Evolutionary conservation across 2,329 filamentous ascomycete species (phyloP).

Genomic region (Alternaria sp.): DNA sequence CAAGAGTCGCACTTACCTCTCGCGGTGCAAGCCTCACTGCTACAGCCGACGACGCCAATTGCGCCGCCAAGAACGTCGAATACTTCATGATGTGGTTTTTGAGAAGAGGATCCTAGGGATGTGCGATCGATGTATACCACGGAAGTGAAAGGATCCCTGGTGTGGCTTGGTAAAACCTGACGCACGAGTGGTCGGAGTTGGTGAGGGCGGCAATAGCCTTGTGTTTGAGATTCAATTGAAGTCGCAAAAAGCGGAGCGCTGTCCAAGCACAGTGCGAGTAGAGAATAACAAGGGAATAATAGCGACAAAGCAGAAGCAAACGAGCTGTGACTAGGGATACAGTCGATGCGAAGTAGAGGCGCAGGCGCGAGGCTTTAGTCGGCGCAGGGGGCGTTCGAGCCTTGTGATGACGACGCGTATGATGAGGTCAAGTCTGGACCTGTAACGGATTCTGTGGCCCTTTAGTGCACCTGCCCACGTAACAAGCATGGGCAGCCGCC

Average conservation of each 20-base stretch:
- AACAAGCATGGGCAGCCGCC: constrained; percentile 11
- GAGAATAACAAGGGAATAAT: constrained; percentile 3
- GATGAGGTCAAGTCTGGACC: constrained; percentile 18
- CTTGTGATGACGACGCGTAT: constrained; percentile 21
- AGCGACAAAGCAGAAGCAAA: background rate
- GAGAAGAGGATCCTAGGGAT: background rate
- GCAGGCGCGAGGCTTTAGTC: constrained; percentile 4
- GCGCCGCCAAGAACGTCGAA: constrained; percentile 35
- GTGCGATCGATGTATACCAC: constrained; percentile 15
- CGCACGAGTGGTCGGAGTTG: constrained; percentile 20
- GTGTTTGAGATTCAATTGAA: constrained; percentile 1
- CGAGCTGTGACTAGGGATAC: constrained; percentile 1
- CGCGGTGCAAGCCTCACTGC: constrained; percentile 41
- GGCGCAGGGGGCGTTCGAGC: constrained; percentile 8
- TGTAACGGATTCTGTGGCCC: constrained; percentile 9
- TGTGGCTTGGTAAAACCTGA: constrained; percentile 16
- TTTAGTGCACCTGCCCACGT: constrained; percentile 15
- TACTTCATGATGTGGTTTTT: constrained; percentile 35
- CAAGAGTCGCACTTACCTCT: constrained; percentile 43
- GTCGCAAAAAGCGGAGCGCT: background rate
- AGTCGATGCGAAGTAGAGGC: background rate
- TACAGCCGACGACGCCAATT: constrained; percentile 36
- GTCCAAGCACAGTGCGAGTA: background rate
- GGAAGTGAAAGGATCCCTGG: background rate
- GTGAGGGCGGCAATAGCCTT: background rate